These are phyloP conservation scores for Penicillium ochrochloron DNA, from an alignment of 495 filamentous ascomycete genomes.

Conservation along the genomic window DNA sequence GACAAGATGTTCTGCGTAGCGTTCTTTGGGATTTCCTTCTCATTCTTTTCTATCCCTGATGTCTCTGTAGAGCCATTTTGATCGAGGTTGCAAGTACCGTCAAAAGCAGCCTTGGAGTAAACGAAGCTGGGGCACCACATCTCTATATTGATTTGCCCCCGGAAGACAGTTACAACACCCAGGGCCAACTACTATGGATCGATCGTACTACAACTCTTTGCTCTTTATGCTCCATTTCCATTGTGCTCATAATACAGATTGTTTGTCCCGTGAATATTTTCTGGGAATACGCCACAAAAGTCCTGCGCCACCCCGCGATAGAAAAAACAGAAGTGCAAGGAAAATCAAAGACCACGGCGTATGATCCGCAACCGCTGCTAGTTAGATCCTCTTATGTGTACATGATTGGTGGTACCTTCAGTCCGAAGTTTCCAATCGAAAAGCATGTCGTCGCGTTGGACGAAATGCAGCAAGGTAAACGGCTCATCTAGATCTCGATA, in stretches of 20 bases:
- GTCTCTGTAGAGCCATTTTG: no score
- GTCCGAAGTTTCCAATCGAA: background rate
- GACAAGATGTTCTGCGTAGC: no score
- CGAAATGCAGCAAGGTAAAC: background rate
- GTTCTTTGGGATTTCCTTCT: no score
- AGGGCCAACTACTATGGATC: background rate
- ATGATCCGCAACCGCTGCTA: background rate
- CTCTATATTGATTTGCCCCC: background rate
- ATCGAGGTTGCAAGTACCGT: no score
- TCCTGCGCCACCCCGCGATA: constrained; percentile 18
- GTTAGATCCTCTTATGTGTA: constrained; percentile 10
- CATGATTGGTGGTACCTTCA: background rate
- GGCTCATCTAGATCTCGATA: constrained; percentile 62
- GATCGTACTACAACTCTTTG: constrained; percentile 6
- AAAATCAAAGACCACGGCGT: background rate
- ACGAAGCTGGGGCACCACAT: background rate
- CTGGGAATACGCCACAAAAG: constrained; percentile 20
- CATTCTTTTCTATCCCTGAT: no score
- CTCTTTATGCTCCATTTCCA: constrained; percentile 21
- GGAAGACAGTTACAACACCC: background rate
- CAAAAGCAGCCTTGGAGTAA: background rate
- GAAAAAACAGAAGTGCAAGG: constrained; percentile 11
- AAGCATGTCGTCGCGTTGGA: background rate
- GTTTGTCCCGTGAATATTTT: constrained; percentile 19
- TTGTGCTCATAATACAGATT: constrained; percentile 30